These are phyloP conservation scores for Ogataea henricii DNA, from an alignment of 805 yeast species.

Conservation along the genomic window DNA sequence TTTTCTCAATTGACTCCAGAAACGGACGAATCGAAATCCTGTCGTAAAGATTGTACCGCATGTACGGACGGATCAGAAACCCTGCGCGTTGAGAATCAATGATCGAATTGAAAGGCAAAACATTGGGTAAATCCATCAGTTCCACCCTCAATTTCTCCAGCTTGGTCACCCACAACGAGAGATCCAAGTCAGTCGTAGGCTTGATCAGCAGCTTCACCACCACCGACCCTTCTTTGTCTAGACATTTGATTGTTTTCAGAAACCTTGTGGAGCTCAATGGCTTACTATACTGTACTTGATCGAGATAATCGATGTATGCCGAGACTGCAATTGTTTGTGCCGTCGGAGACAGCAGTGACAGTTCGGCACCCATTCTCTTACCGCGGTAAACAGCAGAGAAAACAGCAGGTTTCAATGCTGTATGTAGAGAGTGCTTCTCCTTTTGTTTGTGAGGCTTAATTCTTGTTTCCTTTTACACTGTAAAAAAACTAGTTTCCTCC, in stretches of 20 bases:
- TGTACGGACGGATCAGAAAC: constrained; percentile 79
- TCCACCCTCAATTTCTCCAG: constrained; percentile 39
- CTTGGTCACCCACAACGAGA: constrained; percentile 32
- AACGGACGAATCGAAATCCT: constrained; percentile 86
- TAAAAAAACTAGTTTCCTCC: background rate
- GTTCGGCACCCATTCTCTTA: constrained; percentile 76
- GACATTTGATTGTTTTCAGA: constrained; percentile 80
- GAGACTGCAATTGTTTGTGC: constrained; percentile 91
- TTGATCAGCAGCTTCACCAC: constrained; percentile 83
- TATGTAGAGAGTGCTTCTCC: no score
- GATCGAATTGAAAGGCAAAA: constrained; percentile 68
- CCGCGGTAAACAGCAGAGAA: no score
- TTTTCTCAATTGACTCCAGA: constrained; percentile 74
- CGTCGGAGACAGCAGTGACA: constrained; percentile 84
- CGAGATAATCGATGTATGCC: constrained; percentile 82
- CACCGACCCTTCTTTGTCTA: constrained; percentile 69
- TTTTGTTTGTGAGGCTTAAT: no score
- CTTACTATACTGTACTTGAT: constrained; percentile 71
- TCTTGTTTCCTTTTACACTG: background rate
- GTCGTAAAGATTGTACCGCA: constrained; percentile 82
- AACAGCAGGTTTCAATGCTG: no score
- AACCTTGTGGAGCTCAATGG: constrained; percentile 81
- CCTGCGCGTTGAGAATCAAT: constrained; percentile 92
- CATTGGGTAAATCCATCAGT: constrained; percentile 57
- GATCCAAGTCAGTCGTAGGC: constrained; percentile 48